Percentiles rank a stretch among this genome's conserved stretches.
phyloP scores from a whole-genome alignment of 306 rosid species.

The Cicer bijugum region DNA sequence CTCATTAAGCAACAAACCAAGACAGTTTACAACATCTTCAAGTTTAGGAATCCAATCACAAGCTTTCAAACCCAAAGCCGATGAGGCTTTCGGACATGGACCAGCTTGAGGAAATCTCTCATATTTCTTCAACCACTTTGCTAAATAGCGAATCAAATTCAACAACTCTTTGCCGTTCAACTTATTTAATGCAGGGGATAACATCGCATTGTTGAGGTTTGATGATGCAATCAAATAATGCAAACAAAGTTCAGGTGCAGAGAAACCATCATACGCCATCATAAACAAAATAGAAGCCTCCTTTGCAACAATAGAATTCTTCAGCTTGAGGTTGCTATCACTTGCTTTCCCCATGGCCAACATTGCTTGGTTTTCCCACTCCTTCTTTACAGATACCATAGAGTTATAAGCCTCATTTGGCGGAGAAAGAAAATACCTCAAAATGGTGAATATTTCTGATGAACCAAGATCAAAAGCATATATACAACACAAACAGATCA shows the following conservation, averaged over 20 bases:
- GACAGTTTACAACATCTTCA: slow-evolving; percentile 67
- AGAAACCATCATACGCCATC: slow-evolving; percentile 79
- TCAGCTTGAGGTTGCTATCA: slow-evolving; percentile 47
- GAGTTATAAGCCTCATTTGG: slow-evolving; percentile 51
- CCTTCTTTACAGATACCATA: slow-evolving; percentile 64
- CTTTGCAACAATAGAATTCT: slow-evolving; percentile 55
- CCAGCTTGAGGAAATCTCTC: slow-evolving; percentile 79
- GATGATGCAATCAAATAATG: slow-evolving; percentile 77
- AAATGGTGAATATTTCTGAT: slow-evolving; percentile 62
- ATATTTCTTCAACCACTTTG: slow-evolving; percentile 87
- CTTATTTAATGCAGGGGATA: slow-evolving; percentile 63
- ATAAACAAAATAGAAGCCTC: slow-evolving; percentile 79
- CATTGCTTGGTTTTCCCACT: slow-evolving; percentile 78
- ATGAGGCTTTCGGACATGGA: slow-evolving; percentile 57
- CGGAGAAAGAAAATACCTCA: slow-evolving; percentile 74
- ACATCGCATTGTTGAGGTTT: slow-evolving; percentile 59
- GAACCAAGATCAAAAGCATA: slow-evolving; percentile 66
- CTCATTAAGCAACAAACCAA: slow-evolving; percentile 70
- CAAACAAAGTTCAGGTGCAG: slow-evolving; percentile 67
- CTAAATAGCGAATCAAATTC: slow-evolving; percentile 67
- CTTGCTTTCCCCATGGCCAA: slow-evolving; percentile 61
- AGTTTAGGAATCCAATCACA: slow-evolving; percentile 84
- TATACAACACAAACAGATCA: slow-evolving; percentile 71
- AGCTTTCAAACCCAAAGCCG: slow-evolving; percentile 61
- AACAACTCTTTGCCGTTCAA: slow-evolving; percentile 70